A percentile compares a stretch with the other conserved stretches of the same genome.
Evolutionary conservation across 2,329 filamentous ascomycete species (phyloP).

Genomic region (Purpureocillium lavendulum): DNA sequence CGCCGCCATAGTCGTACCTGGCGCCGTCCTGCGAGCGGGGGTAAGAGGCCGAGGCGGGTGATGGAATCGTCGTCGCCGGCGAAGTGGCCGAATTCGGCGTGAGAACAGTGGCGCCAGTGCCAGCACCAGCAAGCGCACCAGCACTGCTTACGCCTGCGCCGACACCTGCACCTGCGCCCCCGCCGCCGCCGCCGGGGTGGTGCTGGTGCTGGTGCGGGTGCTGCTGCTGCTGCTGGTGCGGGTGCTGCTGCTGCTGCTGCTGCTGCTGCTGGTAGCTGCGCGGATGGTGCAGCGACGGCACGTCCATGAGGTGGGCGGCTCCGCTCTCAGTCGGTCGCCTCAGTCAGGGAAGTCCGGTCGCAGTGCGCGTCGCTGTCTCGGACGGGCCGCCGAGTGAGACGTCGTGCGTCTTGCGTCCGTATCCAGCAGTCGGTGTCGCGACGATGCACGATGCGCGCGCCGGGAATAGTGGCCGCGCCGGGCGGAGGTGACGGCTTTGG

Average conservation of each 20-base stretch:
- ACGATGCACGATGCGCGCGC: neutral
- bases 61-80: neutral
- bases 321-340: no score
- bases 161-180: neutral
- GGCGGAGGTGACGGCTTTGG: constrained; percentile 9
- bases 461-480: constrained; percentile 4
- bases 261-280: neutral
- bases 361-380: no score
- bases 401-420: no score
- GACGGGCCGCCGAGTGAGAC: no score
- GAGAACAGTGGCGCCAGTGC: constrained; percentile 5
- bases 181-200: constrained; percentile 3
- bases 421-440: no score
- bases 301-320: constrained; percentile 14
- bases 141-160: no score
- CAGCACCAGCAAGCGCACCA: no score
- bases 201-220: neutral
- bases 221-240: neutral
- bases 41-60: no score
- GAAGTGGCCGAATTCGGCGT: constrained; percentile 16
- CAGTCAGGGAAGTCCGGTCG: no score
- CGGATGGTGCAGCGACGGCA: constrained; percentile 16
- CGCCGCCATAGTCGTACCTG: neutral
- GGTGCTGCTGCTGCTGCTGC: neutral
- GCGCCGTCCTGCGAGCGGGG: neutral